Evolutionary conservation across 2,329 filamentous ascomycete species (phyloP).

Genomic region (Verticillium isaacii): DNA sequence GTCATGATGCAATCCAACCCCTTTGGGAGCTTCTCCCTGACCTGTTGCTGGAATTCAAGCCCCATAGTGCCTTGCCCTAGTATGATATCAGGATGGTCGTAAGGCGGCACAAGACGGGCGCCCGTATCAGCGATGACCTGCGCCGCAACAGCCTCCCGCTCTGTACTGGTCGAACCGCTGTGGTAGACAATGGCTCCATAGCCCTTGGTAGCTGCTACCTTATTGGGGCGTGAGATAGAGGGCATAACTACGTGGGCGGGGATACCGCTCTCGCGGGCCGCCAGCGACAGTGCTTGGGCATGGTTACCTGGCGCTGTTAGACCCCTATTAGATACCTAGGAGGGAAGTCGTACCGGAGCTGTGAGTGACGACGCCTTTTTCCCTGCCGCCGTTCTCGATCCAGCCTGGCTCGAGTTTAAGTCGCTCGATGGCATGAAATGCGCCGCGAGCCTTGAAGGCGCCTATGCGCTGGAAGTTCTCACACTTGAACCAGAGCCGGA

Average conservation of each 20-base stretch:
- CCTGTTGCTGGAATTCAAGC: slow-evolving; percentile 68
- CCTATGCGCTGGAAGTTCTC: slow-evolving; percentile 89
- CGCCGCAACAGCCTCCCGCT: slow-evolving; percentile 66
- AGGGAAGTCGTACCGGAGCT: slow-evolving; percentile 45
- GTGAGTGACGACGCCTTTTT: slow-evolving; percentile 80
- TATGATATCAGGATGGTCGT: slow-evolving; percentile 79
- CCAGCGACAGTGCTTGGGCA: slow-evolving; percentile 85
- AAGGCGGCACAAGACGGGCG: slow-evolving; percentile 71
- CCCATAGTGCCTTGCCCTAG: slow-evolving; percentile 77
- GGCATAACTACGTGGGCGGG: slow-evolving; percentile 93
- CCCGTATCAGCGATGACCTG: slow-evolving; percentile 60
- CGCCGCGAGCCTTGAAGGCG: slow-evolving; percentile 91
- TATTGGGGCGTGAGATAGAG: slow-evolving; percentile 71
- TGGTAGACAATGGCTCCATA: slow-evolving; percentile 27
- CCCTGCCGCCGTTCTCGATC: slow-evolving; percentile 52
- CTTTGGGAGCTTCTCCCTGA: slow-evolving; percentile 41
- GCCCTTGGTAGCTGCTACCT: slow-evolving; percentile 75
- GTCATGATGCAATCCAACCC: slow-evolving; percentile 62
- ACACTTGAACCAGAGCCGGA: slow-evolving; percentile 89
- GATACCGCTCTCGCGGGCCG: slow-evolving; percentile 67
- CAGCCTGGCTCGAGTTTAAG: slow-evolving; percentile 59
- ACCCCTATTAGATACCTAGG: slow-evolving; percentile 68
- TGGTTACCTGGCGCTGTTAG: slow-evolving; percentile 63
- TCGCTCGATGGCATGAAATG: slow-evolving; percentile 77
- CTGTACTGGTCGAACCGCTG: slow-evolving; percentile 63